A percentile compares a stretch with the other conserved stretches of the same genome.
Evolutionary conservation across 176 grass and related monocot species (phyloP).

Genomic region (Rhynchospora pubera): DNA sequence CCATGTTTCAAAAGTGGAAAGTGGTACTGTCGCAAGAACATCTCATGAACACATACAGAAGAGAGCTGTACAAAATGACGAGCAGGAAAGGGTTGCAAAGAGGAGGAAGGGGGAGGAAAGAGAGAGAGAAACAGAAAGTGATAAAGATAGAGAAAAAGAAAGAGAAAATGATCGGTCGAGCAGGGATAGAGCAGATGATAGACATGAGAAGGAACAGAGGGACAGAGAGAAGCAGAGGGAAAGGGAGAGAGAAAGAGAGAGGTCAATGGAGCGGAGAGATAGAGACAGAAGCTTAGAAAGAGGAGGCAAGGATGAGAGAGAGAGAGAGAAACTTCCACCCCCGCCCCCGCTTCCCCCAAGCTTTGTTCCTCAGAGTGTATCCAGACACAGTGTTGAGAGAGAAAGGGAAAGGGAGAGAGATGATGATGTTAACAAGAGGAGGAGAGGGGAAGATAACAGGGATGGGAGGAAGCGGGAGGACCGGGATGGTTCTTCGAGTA

Average conservation of each 20-base stretch:
- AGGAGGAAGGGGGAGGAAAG: constrained; percentile 79
- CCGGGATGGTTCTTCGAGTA: constrained; percentile 57
- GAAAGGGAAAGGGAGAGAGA: constrained; percentile 80
- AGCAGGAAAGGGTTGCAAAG: constrained; percentile 69
- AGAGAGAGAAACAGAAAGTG: constrained; percentile 66
- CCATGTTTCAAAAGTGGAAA: constrained; percentile 15
- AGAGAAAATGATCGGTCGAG: constrained; percentile 51
- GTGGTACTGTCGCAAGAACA: constrained; percentile 36
- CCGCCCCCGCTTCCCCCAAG: constrained; percentile 87
- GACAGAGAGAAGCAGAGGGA: constrained; percentile 63
- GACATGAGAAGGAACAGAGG: constrained; percentile 75
- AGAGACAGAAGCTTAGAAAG: constrained; percentile 64
- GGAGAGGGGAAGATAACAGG: constrained; percentile 77
- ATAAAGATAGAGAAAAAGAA: constrained; percentile 82
- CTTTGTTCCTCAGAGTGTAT: constrained; percentile 92
- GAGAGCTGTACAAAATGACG: constrained; percentile 42
- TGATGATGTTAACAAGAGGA: constrained; percentile 65
- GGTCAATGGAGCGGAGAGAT: constrained; percentile 76
- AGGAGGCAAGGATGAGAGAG: constrained; percentile 61
- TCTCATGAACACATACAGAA: constrained; percentile 55
- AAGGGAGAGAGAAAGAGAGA: constrained; percentile 44
- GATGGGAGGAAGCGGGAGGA: constrained; percentile 82
- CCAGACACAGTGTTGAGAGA: constrained; percentile 76
- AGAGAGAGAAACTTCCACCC: constrained; percentile 87
- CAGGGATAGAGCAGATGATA: constrained; percentile 81